These are phyloP conservation scores for Hyphodiscus hymeniophilus DNA, from an alignment of 495 filamentous ascomycete genomes.

Conservation along the genomic window DNA sequence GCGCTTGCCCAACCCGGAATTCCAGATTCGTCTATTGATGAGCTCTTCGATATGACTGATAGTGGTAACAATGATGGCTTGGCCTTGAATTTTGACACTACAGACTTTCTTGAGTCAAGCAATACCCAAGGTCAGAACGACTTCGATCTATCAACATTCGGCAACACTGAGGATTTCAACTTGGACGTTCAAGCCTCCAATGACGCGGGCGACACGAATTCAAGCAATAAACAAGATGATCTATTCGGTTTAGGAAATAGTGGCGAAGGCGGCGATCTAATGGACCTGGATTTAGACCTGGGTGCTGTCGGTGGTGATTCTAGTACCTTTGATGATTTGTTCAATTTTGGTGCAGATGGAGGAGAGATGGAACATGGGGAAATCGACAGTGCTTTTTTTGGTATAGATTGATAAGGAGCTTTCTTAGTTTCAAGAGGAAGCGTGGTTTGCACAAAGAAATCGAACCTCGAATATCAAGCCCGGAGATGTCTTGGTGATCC, in stretches of 20 bases:
- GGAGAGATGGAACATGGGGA: constrained; percentile 17
- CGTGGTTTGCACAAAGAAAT: neutral
- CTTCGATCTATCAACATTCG: constrained; percentile 22
- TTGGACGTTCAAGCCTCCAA: constrained; percentile 11
- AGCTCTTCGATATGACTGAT: constrained; percentile 17
- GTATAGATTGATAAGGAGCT: neutral
- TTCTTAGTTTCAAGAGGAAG: neutral
- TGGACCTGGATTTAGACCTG: constrained; percentile 15
- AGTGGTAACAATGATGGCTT: constrained; percentile 5
- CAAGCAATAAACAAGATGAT: constrained; percentile 1
- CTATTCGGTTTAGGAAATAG: constrained; percentile 2
- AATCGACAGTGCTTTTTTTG: constrained; percentile 18
- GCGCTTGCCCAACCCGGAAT: constrained; percentile 3
- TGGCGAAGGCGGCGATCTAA: constrained; percentile 9
- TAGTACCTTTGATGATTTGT: constrained; percentile 20
- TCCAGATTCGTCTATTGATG: constrained; percentile 12
- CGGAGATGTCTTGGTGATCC: neutral
- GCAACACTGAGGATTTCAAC: constrained; percentile 18
- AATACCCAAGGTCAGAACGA: constrained; percentile 12
- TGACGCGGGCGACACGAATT: constrained; percentile 2
- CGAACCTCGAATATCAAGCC: neutral
- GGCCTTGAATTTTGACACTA: constrained; percentile 15
- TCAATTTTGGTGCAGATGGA: constrained; percentile 5
- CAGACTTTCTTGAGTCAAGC: constrained; percentile 9
- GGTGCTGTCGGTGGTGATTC: constrained; percentile 12